These are phyloP conservation scores for Zygosaccharomyces bailii DNA, from an alignment of 805 yeast species.

Conservation along the genomic window DNA sequence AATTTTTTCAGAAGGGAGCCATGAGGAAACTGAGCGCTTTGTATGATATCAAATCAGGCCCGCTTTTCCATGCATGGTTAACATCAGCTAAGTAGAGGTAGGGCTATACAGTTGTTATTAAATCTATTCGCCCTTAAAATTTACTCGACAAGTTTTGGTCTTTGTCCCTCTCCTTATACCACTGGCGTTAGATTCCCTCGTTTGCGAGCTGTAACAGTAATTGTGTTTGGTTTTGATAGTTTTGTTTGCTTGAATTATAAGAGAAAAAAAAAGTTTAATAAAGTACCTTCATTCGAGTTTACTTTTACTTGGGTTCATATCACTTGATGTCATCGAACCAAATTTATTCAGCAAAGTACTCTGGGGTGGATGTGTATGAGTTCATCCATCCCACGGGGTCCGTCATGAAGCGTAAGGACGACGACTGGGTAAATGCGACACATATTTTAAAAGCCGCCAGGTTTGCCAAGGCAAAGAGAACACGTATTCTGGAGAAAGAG, in stretches of 20 bases:
- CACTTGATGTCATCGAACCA: slow-evolving; percentile 29
- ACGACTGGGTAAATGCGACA: slow-evolving; percentile 91
- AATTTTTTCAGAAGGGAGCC: slow-evolving; percentile 1
- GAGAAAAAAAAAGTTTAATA: neutral
- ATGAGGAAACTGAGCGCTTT: slow-evolving; percentile 6
- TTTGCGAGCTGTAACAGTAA: slow-evolving; percentile 2
- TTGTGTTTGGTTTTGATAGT: slow-evolving; percentile 1
- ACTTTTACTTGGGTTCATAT: neutral
- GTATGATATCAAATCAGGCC: slow-evolving; percentile 3
- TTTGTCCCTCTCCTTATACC: neutral
- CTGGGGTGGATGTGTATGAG: slow-evolving; percentile 84
- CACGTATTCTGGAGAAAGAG: slow-evolving; percentile 86
- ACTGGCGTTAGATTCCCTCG: neutral
- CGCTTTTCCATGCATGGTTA: neutral
- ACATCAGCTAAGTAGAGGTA: neutral
- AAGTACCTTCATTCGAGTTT: neutral
- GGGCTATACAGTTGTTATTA: neutral
- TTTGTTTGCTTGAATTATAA: neutral
- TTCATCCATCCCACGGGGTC: slow-evolving; percentile 63
- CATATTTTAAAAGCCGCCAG: slow-evolving; percentile 91
- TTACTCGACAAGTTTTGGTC: neutral
- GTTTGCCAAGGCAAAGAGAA: slow-evolving; percentile 90
- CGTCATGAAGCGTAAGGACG: slow-evolving; percentile 71
- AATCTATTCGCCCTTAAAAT: neutral
- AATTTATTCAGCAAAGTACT: slow-evolving; percentile 72